Base-by-base conservation (phyloP, 176 grass and related monocot species). In the Oryza meyeriana region DNA sequence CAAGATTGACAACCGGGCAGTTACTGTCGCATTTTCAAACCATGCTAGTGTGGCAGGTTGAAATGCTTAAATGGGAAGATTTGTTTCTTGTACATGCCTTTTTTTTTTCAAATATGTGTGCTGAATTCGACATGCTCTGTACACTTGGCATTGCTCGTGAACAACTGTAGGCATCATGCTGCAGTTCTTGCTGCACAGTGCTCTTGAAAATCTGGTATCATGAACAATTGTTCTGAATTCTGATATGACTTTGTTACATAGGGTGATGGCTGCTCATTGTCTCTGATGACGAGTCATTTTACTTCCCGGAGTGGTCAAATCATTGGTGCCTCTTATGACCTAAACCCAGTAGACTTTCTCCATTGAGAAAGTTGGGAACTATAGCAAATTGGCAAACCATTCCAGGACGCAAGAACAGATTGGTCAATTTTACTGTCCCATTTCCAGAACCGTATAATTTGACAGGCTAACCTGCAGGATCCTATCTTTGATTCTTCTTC, bases 341-440 rank as follows among this genome's bases (percentile, higher is more conserved):
- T 75, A 40, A 57, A 28, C 32, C 10, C 61, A 58, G 32, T 85
- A 44, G 70, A 81, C 71, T 81, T 85, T 69, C 38, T 69, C 3
- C 0, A 68, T 55, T 22, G 14, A 61, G 67, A 42, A 82, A 32
- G 75, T 69, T n/a, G 48, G 34, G n/a, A 44, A 24, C 9, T 35
- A 16, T 32, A 12, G 27, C 18, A 39, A 47, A 33, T 52, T 4
- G 33, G 12, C 58, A 66, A 16, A 12, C 86, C 74, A 83, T 61
- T 47, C 66, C 22, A 8, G 29, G 64, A 89, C 41, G 78, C 83
- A 81, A 78, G 22, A 50, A 50, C 64, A 6, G 28, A 31, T 78
- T 8, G 58, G 44, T 78, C 87, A 42, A 64, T 32, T 38, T 89
- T 76, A 74, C 36, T 73, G 36, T 84, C 61, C 67, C 38, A 10